A percentile compares a stretch with the other conserved stretches of the same genome.
Conservation (phyloP, 202 grass and related monocot genomes). For the Digitaria exilis region DNA sequence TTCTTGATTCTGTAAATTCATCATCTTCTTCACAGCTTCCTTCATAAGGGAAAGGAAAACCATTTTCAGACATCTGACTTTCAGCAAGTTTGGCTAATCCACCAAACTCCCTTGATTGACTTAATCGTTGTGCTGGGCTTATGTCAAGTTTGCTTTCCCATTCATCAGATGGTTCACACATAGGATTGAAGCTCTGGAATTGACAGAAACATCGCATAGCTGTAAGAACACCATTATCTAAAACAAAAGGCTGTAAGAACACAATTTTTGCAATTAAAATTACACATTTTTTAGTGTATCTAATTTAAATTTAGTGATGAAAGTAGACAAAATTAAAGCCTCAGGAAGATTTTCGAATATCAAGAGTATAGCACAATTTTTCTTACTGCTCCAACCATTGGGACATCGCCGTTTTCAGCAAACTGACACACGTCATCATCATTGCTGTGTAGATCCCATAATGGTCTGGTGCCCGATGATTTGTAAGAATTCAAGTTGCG, state of each 20-base stretch:
- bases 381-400: slow-evolving; percentile 62
- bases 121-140: slow-evolving; percentile 52
- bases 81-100: slow-evolving; percentile 51
- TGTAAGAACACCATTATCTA: slow-evolving; percentile 26
- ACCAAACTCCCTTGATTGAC: slow-evolving; percentile 44
- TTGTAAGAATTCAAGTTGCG: slow-evolving; percentile 45
- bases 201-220: slow-evolving; percentile 23
- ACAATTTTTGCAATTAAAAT: not conserved
- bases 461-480: slow-evolving; percentile 39
- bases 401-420: slow-evolving; percentile 52
- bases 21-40: slow-evolving; percentile 75
- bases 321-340: not conserved
- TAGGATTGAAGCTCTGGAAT: slow-evolving; percentile 85
- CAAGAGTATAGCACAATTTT: slow-evolving; percentile 6
- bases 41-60: slow-evolving; percentile 65
- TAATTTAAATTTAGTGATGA: not conserved
- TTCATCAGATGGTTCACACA: slow-evolving; percentile 76
- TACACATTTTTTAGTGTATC: not conserved
- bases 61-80: slow-evolving; percentile 49
- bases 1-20: slow-evolving; percentile 71
- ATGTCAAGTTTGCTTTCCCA: slow-evolving; percentile 66
- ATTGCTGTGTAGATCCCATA: slow-evolving; percentile 49
- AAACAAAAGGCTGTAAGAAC: slow-evolving; percentile 32
- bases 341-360: slow-evolving; percentile 3
- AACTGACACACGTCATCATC: slow-evolving; percentile 66